Conservation (phyloP, 176 grass and related monocot genomes). For the Melocanna baccifera region DNA sequence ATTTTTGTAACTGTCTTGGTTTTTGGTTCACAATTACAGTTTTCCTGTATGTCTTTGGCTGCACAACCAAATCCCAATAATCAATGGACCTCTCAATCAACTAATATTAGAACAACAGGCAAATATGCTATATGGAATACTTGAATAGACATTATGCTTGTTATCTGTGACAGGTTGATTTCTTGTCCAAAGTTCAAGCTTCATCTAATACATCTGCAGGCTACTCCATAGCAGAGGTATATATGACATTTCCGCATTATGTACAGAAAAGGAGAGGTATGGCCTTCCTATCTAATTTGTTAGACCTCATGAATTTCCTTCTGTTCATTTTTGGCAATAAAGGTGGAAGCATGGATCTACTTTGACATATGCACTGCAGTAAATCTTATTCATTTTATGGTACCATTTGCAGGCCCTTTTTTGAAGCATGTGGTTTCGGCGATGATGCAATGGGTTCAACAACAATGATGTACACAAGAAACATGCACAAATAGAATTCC, state of each 20-base stretch:
- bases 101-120: background rate
- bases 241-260: conserved; percentile 84
- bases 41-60: background rate
- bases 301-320: background rate
- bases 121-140: background rate
- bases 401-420: conserved; percentile 61
- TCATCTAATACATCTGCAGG: conserved; percentile 37
- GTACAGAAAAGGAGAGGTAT: conserved; percentile 87
- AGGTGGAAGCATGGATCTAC: background rate
- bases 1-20: background rate
- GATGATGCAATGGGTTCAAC: conserved; percentile 75
- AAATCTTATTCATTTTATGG: conserved; percentile 7
- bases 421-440: conserved; percentile 76
- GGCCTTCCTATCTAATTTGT: background rate
- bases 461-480: conserved; percentile 93
- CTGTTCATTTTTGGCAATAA: background rate
- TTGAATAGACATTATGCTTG: background rate
- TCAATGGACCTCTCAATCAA: background rate
- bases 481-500: conserved; percentile 14
- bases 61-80: background rate
- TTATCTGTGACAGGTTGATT: background rate
- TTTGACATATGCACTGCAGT: background rate
- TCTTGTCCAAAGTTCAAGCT: conserved; percentile 5
- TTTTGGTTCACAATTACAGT: background rate
- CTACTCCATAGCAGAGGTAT: conserved; percentile 74